Evolutionary conservation across 352 stramenopile species (phyloP), one percentile per base, ranked within the genome.

Genomic region (Phytopythium kandeliae): DNA sequence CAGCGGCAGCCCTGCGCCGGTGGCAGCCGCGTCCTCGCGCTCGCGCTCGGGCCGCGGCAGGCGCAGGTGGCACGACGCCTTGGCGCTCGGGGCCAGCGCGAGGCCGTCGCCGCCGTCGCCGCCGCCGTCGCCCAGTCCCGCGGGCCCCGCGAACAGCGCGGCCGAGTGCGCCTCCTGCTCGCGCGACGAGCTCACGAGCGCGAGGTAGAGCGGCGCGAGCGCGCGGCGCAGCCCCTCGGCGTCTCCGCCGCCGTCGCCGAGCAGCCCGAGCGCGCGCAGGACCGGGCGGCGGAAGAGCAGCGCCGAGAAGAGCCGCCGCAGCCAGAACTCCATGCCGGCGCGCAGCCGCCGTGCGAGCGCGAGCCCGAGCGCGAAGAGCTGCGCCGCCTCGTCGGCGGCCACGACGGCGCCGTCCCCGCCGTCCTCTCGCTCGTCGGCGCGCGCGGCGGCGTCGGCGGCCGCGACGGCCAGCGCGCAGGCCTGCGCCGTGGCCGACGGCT

Each of bases 201-300:
- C 78, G 36, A 87, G 65, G 36, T 89, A 89, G 34, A 89, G 81
- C 13, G 78, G 78, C 34, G 76, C 58, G 25, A 89, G 48, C 34
- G 85, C 65, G 22, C 60, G 68, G 37, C 69, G 72, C 64, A 87
- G 80, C 3, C 65, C 57, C 11, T 33, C 62, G 0, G 73, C 74
- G 34, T 85, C 76, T 13, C 37, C 28, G 41, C 69, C 52, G 1
- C 77, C n/a, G n/a, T n/a, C 68, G 2, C 40, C 47, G 35, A 89
- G 87, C 17, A 89, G 51, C 0, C 64, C 67, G 6, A 79, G 54
- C 19, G 58, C 38, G 22, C 71, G 60, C 25, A 89, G 48, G 4
- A 76, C 43, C 3, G 55, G 47, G 0, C 65, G 67, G 12, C 78
- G 50, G 40, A 89, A 89, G 24, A 89, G 44, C 16, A 87, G 47